Evolutionary conservation across 1,284 basidiomycete genomes (phyloP).

Genomic region (Ustilago nuda): DNA sequence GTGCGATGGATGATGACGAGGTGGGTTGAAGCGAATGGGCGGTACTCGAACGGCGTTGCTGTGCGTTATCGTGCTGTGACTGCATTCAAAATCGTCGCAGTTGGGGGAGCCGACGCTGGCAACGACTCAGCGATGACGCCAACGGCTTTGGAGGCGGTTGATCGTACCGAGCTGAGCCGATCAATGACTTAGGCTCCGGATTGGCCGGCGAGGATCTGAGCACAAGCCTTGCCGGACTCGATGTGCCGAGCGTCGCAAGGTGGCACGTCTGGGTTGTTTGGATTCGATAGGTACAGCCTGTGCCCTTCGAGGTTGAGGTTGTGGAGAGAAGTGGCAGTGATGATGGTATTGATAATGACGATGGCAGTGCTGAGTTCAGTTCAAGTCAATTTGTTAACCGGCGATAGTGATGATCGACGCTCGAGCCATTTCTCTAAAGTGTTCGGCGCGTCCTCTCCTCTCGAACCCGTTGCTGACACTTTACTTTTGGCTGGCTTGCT

Average conservation of each 20-base stretch:
- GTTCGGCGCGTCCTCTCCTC: slow-evolving; percentile 1
- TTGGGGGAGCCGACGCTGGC: slow-evolving; percentile 16
- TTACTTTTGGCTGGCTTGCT: background rate
- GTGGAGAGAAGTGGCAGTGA: background rate
- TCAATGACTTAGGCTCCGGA: background rate
- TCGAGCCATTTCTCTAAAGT: too few species aligned
- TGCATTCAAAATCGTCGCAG: slow-evolving; percentile 36
- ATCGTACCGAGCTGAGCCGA: background rate
- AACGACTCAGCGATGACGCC: slow-evolving; percentile 23
- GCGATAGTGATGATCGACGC: too few species aligned
- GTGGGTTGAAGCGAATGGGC: slow-evolving; percentile 16
- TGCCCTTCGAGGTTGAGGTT: background rate
- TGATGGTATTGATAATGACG: slow-evolving; percentile 7
- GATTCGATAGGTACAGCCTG: background rate
- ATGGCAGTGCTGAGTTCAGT: slow-evolving; percentile 6
- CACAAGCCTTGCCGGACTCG: background rate
- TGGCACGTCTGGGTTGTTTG: background rate
- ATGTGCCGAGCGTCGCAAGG: background rate
- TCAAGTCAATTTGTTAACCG: slow-evolving; percentile 3
- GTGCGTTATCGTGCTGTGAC: slow-evolving; percentile 19
- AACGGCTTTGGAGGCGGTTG: slow-evolving; percentile 6
- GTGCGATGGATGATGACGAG: slow-evolving; percentile 29
- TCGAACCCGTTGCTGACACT: background rate
- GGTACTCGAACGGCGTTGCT: slow-evolving; percentile 24
- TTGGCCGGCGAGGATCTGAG: background rate